Conservation (phyloP, 257 asterid species). For the Solanum okadae region DNA sequence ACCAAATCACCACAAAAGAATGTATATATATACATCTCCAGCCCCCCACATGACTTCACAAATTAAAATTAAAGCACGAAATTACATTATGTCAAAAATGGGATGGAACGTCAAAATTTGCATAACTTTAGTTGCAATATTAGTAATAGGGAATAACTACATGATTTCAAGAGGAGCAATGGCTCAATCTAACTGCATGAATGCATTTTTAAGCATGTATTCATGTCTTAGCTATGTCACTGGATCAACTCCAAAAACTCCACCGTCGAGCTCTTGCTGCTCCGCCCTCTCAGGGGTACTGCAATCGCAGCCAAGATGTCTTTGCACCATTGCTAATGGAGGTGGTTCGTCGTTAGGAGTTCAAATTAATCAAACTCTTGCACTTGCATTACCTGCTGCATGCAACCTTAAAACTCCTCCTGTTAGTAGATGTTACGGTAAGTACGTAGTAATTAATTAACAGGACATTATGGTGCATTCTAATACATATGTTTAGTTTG, state of each 20-base stretch:
- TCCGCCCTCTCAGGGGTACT: slow-evolving; percentile 43
- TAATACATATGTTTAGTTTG: background rate
- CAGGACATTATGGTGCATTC: background rate
- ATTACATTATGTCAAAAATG: slow-evolving; percentile 14
- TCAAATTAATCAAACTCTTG: slow-evolving; percentile 45
- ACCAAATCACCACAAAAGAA: background rate
- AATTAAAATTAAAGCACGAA: background rate
- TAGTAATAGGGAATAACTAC: background rate
- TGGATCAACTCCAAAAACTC: slow-evolving; percentile 30
- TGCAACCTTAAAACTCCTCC: slow-evolving; percentile 63
- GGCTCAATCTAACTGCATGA: slow-evolving; percentile 54
- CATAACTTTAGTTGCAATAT: background rate
- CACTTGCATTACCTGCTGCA: slow-evolving; percentile 41
- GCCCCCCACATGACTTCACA: background rate
- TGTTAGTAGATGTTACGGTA: slow-evolving; percentile 47
- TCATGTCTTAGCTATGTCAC: slow-evolving; percentile 63
- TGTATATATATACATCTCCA: background rate
- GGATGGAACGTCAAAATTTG: slow-evolving; percentile 7
- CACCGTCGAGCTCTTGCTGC: slow-evolving; percentile 59
- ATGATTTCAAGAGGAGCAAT: slow-evolving; percentile 6
- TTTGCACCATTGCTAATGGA: slow-evolving; percentile 40
- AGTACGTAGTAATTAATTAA: background rate
- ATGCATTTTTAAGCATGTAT: slow-evolving; percentile 42
- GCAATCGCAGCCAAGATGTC: slow-evolving; percentile 52
- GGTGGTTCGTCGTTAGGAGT: slow-evolving; percentile 44